Percentiles rank a stretch among this genome's conserved stretches.
phyloP scores from a whole-genome alignment of 257 asterid species.

The Solanum piurae region DNA sequence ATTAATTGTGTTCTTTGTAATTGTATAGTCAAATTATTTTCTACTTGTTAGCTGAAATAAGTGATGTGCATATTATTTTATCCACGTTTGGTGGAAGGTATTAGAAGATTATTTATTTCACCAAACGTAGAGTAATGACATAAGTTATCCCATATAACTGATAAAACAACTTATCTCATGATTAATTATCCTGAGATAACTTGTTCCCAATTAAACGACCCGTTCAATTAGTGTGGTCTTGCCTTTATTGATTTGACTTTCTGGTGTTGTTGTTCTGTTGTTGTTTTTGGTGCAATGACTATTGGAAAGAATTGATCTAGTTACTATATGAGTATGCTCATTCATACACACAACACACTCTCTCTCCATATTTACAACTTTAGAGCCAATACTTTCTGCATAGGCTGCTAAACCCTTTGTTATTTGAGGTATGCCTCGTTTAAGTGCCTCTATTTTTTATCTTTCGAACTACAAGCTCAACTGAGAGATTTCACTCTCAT shows the following conservation, averaged over 20 bases:
- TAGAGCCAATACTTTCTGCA: conserved; percentile 26
- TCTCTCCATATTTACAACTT: conserved; percentile 42
- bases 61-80: too few species aligned
- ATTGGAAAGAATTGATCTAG: neutral
- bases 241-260: too few species aligned
- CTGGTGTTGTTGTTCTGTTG: neutral
- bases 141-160: too few species aligned
- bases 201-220: too few species aligned
- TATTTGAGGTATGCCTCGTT: conserved; percentile 13
- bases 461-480: conserved; percentile 36
- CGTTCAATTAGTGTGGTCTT: too few species aligned
- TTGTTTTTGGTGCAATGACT: neutral
- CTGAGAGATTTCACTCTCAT: conserved; percentile 29
- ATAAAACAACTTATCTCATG: too few species aligned
- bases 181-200: too few species aligned
- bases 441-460: conserved; percentile 44
- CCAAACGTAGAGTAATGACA: too few species aligned
- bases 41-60: too few species aligned
- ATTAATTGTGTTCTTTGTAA: neutral
- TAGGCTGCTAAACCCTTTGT: conserved; percentile 31
- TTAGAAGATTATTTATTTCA: too few species aligned
- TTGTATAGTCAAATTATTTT: neutral
- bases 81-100: too few species aligned
- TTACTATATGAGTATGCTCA: conserved; percentile 15
- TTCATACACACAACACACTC: conserved; percentile 70